These are phyloP conservation scores for Saprolegnia parasitica DNA, from an alignment of 352 stramenopile species.

Conservation along the genomic window DNA sequence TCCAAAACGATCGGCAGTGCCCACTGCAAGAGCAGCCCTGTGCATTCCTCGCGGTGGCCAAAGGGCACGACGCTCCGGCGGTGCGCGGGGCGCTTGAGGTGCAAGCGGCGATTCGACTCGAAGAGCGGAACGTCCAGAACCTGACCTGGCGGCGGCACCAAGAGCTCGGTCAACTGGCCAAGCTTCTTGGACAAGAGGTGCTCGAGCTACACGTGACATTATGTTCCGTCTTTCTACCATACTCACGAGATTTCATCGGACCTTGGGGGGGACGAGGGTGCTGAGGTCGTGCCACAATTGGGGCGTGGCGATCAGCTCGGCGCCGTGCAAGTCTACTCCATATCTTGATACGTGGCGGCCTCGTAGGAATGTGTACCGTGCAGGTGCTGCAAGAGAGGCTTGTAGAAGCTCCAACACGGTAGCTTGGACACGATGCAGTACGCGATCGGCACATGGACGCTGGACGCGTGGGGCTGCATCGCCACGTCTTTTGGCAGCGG, in stretches of 20 bases:
- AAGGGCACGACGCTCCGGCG: neutral
- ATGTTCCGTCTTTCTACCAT: neutral
- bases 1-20: constrained; percentile 15
- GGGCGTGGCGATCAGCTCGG: constrained; percentile 5
- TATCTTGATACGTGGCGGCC: neutral
- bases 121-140: too few relatives aligned
- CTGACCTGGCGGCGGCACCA: too few relatives aligned
- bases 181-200: neutral
- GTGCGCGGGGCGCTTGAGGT: constrained; percentile 1
- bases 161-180: too few relatives aligned
- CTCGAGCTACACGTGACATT: neutral
- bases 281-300: constrained; percentile 16
- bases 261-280: constrained; percentile 11
- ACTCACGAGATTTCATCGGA: neutral
- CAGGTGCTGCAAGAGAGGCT: constrained; percentile 4
- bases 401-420: constrained; percentile 14
- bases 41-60: neutral
- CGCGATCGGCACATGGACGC: neutral
- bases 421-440: constrained; percentile 26
- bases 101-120: neutral
- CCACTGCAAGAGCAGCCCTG: constrained; percentile 16
- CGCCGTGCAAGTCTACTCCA: constrained; percentile 9
- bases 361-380: neutral
- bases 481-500: constrained; percentile 11
- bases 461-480: neutral